Percentiles rank a stretch among this genome's conserved stretches.
These are phyloP conservation scores for Drechslerella stenobrocha DNA, from an alignment of 2,329 filamentous ascomycete genomes.

Conservation along the genomic window DNA sequence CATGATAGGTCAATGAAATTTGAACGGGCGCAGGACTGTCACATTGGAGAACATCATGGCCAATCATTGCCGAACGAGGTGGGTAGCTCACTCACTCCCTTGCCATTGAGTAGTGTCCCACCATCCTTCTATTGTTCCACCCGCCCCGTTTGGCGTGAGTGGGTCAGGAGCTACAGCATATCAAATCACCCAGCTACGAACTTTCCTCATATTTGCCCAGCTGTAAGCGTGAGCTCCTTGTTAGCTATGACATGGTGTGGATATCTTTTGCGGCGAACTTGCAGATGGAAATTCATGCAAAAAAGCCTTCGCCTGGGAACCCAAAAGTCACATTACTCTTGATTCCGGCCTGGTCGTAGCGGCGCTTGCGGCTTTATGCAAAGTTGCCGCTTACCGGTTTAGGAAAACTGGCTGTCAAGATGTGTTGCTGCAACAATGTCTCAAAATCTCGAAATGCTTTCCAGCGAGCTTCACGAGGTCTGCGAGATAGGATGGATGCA, in stretches of 20 bases:
- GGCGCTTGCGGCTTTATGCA: constrained; percentile 44
- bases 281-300: constrained; percentile 36
- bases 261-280: constrained; percentile 9
- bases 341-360: constrained; percentile 9
- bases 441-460: neutral
- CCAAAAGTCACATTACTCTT: constrained; percentile 22
- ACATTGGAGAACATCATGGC: constrained; percentile 16
- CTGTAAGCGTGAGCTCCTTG: constrained; percentile 7
- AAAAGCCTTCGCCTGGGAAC: constrained; percentile 5
- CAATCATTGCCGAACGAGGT: constrained; percentile 22
- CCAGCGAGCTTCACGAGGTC: neutral
- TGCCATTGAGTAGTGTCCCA: neutral
- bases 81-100: neutral
- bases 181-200: neutral
- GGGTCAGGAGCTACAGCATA: neutral
- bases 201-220: neutral
- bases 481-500: neutral
- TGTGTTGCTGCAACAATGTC: constrained; percentile 28
- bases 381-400: no score
- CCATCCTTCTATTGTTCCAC: neutral
- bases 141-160: neutral
- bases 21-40: neutral
- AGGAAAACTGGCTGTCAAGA: constrained; percentile 5
- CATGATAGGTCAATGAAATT: neutral
- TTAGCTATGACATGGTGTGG: constrained; percentile 17